A percentile compares a stretch with the other conserved stretches of the same genome.
phyloP scores from a whole-genome alignment of 148 eudicot species.

The Salicornia ramosissima region DNA sequence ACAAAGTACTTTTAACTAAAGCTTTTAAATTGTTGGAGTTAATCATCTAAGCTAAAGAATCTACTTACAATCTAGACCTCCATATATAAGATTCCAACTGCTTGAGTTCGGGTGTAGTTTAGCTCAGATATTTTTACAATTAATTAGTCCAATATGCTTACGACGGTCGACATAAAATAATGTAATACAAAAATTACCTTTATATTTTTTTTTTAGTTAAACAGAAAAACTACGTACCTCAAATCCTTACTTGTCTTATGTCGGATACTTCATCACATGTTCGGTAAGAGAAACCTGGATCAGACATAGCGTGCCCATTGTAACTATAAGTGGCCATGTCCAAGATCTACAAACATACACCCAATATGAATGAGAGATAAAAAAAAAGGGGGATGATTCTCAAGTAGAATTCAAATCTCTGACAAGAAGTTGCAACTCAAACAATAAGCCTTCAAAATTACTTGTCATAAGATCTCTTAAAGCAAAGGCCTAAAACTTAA shows the following conservation, averaged over 20 bases:
- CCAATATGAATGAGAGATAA: neutral
- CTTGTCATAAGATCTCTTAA: neutral
- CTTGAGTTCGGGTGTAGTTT: too few species aligned
- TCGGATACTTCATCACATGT: slow-evolving; percentile 93
- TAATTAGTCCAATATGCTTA: too few species aligned
- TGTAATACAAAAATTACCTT: slow-evolving; percentile 56
- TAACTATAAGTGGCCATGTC: slow-evolving; percentile 99
- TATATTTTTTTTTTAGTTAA: slow-evolving; percentile 44
- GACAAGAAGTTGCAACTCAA: neutral
- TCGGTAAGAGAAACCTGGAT: slow-evolving; percentile 97
- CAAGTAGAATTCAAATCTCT: neutral
- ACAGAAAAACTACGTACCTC: neutral
- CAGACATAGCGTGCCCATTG: slow-evolving; percentile 99
- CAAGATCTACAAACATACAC: slow-evolving; percentile 57
- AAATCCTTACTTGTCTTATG: slow-evolving; percentile 59
- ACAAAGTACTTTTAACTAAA: too few species aligned
- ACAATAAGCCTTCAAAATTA: neutral
- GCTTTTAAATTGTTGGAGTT: too few species aligned
- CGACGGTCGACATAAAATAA: too few species aligned
- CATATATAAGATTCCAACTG: too few species aligned
- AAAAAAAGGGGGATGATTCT: too few species aligned
- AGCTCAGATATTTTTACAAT: too few species aligned
- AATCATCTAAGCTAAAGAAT: too few species aligned
- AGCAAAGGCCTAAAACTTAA: neutral
- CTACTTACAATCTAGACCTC: too few species aligned